phyloP scores from a whole-genome alignment of 768 basidiomycete genomes.

The Trametes coccinea region DNA sequence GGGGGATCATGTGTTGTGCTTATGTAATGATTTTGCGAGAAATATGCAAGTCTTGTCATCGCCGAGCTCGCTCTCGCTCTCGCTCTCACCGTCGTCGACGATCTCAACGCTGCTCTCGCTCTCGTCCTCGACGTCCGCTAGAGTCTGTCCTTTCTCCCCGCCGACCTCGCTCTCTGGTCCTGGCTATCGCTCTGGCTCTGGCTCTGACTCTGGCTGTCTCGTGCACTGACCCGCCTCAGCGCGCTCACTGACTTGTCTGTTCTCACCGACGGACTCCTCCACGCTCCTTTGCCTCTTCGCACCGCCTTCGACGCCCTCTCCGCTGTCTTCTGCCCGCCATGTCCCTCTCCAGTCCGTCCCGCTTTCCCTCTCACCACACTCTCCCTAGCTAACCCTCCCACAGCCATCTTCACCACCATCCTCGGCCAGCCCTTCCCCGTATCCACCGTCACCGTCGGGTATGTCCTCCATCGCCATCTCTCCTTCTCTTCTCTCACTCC shows the following conservation, averaged over 20 bases:
- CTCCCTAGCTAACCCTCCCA: too few relatives aligned
- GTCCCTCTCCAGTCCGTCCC: background rate
- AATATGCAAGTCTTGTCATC: background rate
- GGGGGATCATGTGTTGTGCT: slow-evolving; percentile 4
- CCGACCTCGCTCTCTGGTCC: background rate
- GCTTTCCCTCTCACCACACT: background rate
- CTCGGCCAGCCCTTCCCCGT: background rate
- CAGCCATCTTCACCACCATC: background rate
- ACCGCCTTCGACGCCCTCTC: background rate
- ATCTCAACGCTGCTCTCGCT: background rate
- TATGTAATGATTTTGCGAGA: slow-evolving; percentile 3
- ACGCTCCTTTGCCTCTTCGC: background rate
- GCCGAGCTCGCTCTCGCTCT: background rate
- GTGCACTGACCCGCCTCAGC: too few relatives aligned
- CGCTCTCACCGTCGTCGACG: too few relatives aligned
- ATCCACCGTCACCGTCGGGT: slow-evolving; percentile 3
- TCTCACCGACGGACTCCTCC: background rate
- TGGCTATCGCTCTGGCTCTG: background rate
- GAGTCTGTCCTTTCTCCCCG: background rate
- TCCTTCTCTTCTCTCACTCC: too few relatives aligned
- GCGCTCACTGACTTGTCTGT: background rate
- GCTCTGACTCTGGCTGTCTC: too few relatives aligned
- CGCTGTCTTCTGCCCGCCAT: background rate
- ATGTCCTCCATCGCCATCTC: background rate
- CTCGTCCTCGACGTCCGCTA: background rate